phyloP scores from a whole-genome alignment of 345 rosid species.

The Crucihimalaya himalaica region DNA sequence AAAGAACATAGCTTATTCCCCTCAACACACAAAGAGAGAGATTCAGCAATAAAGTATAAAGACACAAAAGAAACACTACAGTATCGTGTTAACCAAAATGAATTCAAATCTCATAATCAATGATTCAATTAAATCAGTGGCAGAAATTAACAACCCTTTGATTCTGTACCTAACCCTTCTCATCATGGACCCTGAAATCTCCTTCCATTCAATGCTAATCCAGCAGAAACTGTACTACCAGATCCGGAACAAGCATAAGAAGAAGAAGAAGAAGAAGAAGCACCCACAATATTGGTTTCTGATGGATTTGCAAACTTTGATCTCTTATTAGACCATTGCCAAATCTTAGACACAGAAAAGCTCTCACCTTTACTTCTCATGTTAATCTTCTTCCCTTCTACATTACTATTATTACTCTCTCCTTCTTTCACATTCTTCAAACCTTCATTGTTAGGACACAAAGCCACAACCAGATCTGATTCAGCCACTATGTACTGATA shows the following conservation, averaged over 20 bases:
- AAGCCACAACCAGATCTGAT: slow-evolving; percentile 61
- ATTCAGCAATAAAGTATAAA: slow-evolving; percentile 19
- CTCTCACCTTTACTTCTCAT: slow-evolving; percentile 82
- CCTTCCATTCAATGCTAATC: slow-evolving; percentile 46
- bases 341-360: slow-evolving; percentile 90
- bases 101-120: slow-evolving; percentile 33
- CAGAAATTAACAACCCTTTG: slow-evolving; percentile 31
- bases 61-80: slow-evolving; percentile 27
- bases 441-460: slow-evolving; percentile 44
- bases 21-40: slow-evolving; percentile 24
- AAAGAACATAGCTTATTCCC: slow-evolving; percentile 32
- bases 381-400: slow-evolving; percentile 78
- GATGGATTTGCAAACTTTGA: slow-evolving; percentile 51
- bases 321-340: slow-evolving; percentile 86
- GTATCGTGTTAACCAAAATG: slow-evolving; percentile 34
- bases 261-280: slow-evolving; percentile 33
- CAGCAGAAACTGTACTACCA: slow-evolving; percentile 29
- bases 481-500: slow-evolving; percentile 75
- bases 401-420: slow-evolving; percentile 47
- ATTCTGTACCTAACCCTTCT: slow-evolving; percentile 38
- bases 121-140: slow-evolving; percentile 37
- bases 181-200: slow-evolving; percentile 48
- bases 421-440: slow-evolving; percentile 49
- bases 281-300: slow-evolving; percentile 41
- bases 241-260: slow-evolving; percentile 38